Conservation (phyloP, 768 basidiomycete species). For the Boletales sp. region DNA sequence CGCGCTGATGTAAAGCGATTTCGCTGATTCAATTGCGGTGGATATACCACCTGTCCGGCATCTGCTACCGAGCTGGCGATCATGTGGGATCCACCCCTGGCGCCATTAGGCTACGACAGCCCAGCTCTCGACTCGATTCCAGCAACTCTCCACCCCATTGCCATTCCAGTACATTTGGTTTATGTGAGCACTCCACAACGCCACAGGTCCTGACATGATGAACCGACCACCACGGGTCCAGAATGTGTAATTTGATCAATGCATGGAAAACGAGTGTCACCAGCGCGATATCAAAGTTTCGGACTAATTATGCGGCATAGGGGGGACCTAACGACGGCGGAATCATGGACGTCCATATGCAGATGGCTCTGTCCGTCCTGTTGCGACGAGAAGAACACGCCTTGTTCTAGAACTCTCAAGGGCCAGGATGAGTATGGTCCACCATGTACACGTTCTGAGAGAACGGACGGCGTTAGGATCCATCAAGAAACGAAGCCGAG, state of each 20-base stretch:
- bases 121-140: no score
- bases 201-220: slow-evolving; percentile 18
- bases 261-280: background rate
- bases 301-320: background rate
- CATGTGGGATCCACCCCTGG: background rate
- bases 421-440: slow-evolving; percentile 4
- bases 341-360: slow-evolving; percentile 9
- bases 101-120: no score
- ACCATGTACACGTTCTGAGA: slow-evolving; percentile 9
- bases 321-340: background rate
- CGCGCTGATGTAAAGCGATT: background rate
- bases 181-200: slow-evolving; percentile 14
- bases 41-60: background rate
- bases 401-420: slow-evolving; percentile 3
- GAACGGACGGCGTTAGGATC: slow-evolving; percentile 3
- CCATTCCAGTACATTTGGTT: background rate
- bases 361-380: slow-evolving; percentile 14
- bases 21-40: background rate
- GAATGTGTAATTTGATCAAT: background rate
- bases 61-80: background rate
- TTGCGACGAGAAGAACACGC: slow-evolving; percentile 4
- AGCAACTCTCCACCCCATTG: no score
- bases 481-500: slow-evolving; percentile 5
- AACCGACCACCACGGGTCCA: background rate
- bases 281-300: slow-evolving; percentile 6